Base-by-base conservation (phyloP, 2,329 filamentous ascomycete species). In the Orbilia oligospora region DNA sequence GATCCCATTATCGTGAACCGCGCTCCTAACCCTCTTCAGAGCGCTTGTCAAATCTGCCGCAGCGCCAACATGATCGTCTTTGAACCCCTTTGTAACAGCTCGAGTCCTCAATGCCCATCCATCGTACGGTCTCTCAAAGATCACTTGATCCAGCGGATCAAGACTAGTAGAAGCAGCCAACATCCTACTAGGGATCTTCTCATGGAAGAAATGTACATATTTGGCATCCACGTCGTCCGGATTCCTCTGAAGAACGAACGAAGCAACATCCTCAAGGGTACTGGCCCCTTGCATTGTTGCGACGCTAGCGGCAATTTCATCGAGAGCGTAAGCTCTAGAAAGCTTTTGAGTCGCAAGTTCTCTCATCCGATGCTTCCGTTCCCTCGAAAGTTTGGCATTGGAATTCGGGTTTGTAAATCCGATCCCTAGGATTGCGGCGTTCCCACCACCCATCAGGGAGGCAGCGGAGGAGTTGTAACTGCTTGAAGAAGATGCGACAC, bases 201-300 rank as follows among this genome's bases (percentile, higher is more conserved):
- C 92, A 84, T 95, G 92, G 84, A 97, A 97, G 85, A 95, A 96
- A 83, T 96, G 92, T n/a, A 96, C 93, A 83, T 96, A 96, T 84
- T 91, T 92, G 30, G 92, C 93, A 82, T 96, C 92, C 51, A 87
- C 84, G 82, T 94, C 90, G 64, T 87, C 83, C n/a, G 89, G 87
- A 77, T 89, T 90, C 78, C 92, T 87, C 83, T 92, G 90, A 79
- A 96, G 85, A 36, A 97, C 93, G 79, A 91, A 86, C 5, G 88
- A 87, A 1, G 91, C 92, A 1, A 96, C 91, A 75, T 93, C 91
- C 81, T 96, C 92, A 12, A 97, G 86, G 0, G 91, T 90, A 18
- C 91, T 92, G 0, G 92, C 90, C 70, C 90, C 90, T 85, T 95
- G 92, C 92, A 95, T 96, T 0, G 91, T 93, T 38, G 91, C 92